Evolutionary conservation across 257 asterid genomes (phyloP).

Genomic region (Lantana camara): DNA sequence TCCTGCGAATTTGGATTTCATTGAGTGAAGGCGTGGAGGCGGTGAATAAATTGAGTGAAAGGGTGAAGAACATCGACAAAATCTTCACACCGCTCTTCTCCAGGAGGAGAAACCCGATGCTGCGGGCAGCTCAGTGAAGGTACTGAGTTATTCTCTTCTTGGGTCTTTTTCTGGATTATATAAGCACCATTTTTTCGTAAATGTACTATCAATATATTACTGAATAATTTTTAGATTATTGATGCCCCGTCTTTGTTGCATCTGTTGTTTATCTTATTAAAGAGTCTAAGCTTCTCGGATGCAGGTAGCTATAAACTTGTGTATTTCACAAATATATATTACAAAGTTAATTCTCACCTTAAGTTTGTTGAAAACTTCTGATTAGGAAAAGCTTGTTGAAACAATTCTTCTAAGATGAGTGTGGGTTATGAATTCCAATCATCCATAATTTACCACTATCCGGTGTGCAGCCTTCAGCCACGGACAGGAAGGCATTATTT

Average conservation of each 20-base stretch:
- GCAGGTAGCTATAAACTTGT: not conserved
- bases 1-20: too few relatives aligned
- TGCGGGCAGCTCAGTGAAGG: conserved; percentile 58
- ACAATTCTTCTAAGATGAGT: conserved; percentile 8
- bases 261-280: not conserved
- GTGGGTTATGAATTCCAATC: not conserved
- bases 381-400: conserved; percentile 1
- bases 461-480: conserved; percentile 71
- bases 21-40: too few relatives aligned
- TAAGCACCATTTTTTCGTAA: conserved; percentile 7
- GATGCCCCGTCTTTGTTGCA: not conserved
- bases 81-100: conserved; percentile 89
- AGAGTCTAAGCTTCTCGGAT: conserved; percentile 1
- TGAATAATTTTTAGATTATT: conserved; percentile 1
- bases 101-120: conserved; percentile 78
- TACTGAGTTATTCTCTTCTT: too few relatives aligned
- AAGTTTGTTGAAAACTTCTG: conserved; percentile 8
- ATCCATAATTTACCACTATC: too few relatives aligned
- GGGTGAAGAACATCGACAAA: conserved; percentile 95
- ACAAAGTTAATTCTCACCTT: not conserved
- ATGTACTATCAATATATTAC: conserved; percentile 5
- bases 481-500: conserved; percentile 64
- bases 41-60: conserved; percentile 91
- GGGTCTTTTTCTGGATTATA: not conserved
- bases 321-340: not conserved